phyloP scores from a whole-genome alignment of 495 filamentous ascomycete species.

The Hapsidospora chrysogenum region DNA sequence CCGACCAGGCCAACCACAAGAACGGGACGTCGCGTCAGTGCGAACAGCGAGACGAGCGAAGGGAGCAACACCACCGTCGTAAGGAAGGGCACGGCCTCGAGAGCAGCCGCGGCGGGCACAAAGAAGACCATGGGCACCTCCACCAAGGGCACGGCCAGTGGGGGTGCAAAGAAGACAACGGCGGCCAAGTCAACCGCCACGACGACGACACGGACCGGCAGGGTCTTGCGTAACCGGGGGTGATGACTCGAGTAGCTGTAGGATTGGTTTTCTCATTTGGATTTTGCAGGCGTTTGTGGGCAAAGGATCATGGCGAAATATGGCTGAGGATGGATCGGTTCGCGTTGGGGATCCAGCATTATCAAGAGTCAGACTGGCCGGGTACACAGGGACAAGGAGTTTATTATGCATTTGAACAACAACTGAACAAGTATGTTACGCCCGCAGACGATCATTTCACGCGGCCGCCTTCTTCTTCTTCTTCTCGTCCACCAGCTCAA shows the following conservation, averaged over 20 bases:
- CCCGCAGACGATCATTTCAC: too few species aligned
- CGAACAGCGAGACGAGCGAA: constrained; percentile 30
- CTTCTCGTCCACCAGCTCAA: constrained; percentile 86
- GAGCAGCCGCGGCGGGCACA: constrained; percentile 14
- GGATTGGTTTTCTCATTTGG: too few species aligned
- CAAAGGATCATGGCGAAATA: background rate
- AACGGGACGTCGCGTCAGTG: constrained; percentile 27
- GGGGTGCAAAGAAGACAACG: constrained; percentile 21
- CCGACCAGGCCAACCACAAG: constrained; percentile 18
- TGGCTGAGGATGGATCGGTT: too few species aligned
- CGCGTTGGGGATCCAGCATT: too few species aligned
- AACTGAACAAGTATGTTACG: too few species aligned
- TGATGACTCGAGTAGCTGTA: constrained; percentile 12
- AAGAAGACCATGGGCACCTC: constrained; percentile 23
- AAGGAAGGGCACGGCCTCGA: constrained; percentile 23
- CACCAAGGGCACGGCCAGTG: constrained; percentile 19
- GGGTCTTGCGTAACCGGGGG: constrained; percentile 33
- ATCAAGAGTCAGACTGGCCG: too few species aligned
- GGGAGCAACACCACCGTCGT: constrained; percentile 27
- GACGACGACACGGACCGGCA: constrained; percentile 15
- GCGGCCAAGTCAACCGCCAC: constrained; percentile 13
- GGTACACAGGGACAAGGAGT: background rate
- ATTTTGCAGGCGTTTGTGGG: background rate
- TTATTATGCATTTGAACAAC: constrained; percentile 2
- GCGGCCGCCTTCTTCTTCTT: constrained; percentile 57